phyloP scores from a whole-genome alignment of 352 stramenopile species.

The Plasmopara viticola region DNA sequence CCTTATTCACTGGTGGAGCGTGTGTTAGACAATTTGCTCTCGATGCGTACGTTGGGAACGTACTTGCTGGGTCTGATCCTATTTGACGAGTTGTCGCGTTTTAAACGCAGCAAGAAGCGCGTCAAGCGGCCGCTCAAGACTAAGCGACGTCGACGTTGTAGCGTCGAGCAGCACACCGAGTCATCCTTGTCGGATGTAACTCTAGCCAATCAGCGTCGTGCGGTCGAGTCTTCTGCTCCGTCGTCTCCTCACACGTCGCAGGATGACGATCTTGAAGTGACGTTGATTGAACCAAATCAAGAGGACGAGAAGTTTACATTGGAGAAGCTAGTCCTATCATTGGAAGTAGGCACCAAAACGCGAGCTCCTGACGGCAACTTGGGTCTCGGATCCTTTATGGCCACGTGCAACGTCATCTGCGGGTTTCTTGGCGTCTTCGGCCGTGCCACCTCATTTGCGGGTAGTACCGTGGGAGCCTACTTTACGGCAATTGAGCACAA shows the following conservation, averaged over 20 bases:
- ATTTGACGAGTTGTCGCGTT: constrained; percentile 42
- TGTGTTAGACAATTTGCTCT: constrained; percentile 41
- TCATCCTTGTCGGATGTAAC: constrained; percentile 22
- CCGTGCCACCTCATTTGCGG: constrained; percentile 73
- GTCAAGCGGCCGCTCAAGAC: constrained; percentile 7
- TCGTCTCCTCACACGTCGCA: constrained; percentile 26
- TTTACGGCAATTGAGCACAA: constrained; percentile 66
- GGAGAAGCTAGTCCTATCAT: constrained; percentile 41
- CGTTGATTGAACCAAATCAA: constrained; percentile 35
- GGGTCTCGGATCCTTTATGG: constrained; percentile 43
- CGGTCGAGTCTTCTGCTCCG: constrained; percentile 14
- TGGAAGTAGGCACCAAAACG: constrained; percentile 25
- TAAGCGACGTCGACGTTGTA: constrained; percentile 15
- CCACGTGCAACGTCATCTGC: constrained; percentile 54
- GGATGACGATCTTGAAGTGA: constrained; percentile 56
- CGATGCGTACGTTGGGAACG: constrained; percentile 39
- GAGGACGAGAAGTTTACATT: constrained; percentile 30
- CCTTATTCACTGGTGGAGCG: constrained; percentile 28
- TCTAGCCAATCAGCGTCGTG: constrained; percentile 8
- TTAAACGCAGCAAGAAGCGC: constrained; percentile 15
- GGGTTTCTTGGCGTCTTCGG: constrained; percentile 73
- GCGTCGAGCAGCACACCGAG: constrained; percentile 13
- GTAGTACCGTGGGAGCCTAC: constrained; percentile 66
- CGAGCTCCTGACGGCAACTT: constrained; percentile 35
- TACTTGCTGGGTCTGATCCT: constrained; percentile 46